Base-by-base conservation (phyloP, 2,329 filamentous ascomycete species). In the Leptographium procerum region DNA sequence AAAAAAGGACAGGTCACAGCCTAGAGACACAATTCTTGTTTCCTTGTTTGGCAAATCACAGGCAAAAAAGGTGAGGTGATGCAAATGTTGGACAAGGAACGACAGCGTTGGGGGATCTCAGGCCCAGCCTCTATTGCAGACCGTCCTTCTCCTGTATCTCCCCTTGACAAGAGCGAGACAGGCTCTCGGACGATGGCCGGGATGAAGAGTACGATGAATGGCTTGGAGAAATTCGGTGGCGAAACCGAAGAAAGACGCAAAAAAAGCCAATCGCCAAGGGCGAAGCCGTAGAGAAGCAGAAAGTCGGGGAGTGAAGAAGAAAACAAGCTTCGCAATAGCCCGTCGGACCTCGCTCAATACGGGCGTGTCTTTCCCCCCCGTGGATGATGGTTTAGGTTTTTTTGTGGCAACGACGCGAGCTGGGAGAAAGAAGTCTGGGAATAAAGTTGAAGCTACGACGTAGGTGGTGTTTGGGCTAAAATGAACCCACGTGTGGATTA, bases 201-300 rank as follows among this genome's bases (percentile, higher is more conserved):
- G 19, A 5, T n/a, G 28, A 50, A 55, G 29, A 56, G 29, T 56
- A 56, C 55, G 55, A 56, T 40, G 55, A 22, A 50, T 54, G 34
- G 53, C 8, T 26, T 31, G 10, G 9, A 34, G 45, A 26, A 11
- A 22, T 24, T 24, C 16, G 34, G 34, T 54, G 40, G 26, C 28
- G 43, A 56, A 56, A 31, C 29, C 24, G 29, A 51, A 43, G 24
- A 26, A n/a, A 48, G 19, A 40, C 22, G 33, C 34, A 57, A 55
- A 60, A 57, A 28, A 31, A n/a, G n/a, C 19, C 13, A 34, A 47
- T 34, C 45, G 43, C 55, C 13, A 8, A 2, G 43, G 8, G 22
- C 50, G 33, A 52, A n/a, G 34, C 47, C 14, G 24, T 10, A 40
- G 47, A 40, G 34, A 53, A 55, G 26, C 4, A 52, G 34, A 26